phyloP scores from a whole-genome alignment of 805 yeast genomes.

The Candida chauliodis region DNA sequence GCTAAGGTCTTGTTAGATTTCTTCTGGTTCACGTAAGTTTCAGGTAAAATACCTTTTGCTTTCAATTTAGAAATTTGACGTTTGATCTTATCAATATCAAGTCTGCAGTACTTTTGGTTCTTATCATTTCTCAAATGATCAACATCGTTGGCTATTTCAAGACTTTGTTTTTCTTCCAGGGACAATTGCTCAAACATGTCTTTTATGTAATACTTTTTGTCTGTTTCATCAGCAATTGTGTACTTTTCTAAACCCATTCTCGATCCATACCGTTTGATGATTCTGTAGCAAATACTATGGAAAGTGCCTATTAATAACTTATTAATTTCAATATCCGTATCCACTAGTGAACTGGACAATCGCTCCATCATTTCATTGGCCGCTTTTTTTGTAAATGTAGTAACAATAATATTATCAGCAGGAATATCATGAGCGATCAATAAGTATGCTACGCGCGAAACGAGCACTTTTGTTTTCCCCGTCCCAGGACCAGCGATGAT shows the following conservation, averaged over 20 bases:
- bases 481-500: conserved; percentile 63
- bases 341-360: conserved; percentile 34
- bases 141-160: conserved; percentile 5
- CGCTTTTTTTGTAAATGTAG: conserved; percentile 92
- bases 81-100: conserved; percentile 39
- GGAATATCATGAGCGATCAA: conserved; percentile 46
- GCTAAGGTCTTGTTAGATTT: conserved; percentile 16
- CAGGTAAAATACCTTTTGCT: conserved; percentile 46
- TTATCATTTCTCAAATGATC: conserved; percentile 1
- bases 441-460: conserved; percentile 73
- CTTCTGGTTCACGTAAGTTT: conserved; percentile 24
- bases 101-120: conserved; percentile 24
- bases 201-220: conserved; percentile 45
- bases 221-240: conserved; percentile 65
- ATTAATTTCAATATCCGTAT: conserved; percentile 32
- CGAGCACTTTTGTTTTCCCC: conserved; percentile 79
- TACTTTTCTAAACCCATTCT: conserved; percentile 42
- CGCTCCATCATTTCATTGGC: conserved; percentile 81
- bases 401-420: conserved; percentile 70
- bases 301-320: conserved; percentile 79
- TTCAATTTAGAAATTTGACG: conserved; percentile 54
- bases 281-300: conserved; percentile 72
- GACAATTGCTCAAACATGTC: conserved; percentile 31
- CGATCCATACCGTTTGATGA: conserved; percentile 54
- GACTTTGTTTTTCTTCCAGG: conserved; percentile 9